Conservation (phyloP, 805 yeast species). For the Lipomyces chichibuensis region DNA sequence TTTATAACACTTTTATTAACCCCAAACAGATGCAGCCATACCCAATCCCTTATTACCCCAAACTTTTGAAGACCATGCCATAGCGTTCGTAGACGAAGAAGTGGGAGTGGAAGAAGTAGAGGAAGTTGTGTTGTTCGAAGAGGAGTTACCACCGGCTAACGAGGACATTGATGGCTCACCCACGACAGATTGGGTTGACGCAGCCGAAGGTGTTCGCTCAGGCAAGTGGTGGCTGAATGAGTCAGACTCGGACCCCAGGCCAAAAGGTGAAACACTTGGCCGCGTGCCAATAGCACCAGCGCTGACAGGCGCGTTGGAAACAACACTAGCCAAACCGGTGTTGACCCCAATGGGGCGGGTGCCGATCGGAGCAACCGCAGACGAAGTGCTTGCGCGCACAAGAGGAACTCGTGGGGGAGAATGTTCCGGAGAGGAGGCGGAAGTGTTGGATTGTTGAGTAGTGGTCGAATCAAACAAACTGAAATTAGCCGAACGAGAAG, state of each 20-base stretch:
- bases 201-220: conserved; percentile 31
- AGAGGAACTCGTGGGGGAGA: conserved; percentile 36
- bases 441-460: conserved; percentile 28
- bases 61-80: conserved; percentile 36
- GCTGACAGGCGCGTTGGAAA: background rate
- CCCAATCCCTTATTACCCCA: conserved; percentile 35
- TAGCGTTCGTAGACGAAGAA: conserved; percentile 22
- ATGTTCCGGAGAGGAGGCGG: conserved; percentile 35
- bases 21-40: conserved; percentile 38
- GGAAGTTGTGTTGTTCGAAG: conserved; percentile 13
- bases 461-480: conserved; percentile 35
- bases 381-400: conserved; percentile 27
- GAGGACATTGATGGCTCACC: conserved; percentile 12
- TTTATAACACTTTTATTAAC: conserved; percentile 24
- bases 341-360: conserved; percentile 30
- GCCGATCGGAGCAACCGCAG: conserved; percentile 37
- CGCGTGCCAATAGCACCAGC: conserved; percentile 27
- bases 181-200: conserved; percentile 29
- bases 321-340: conserved; percentile 1
- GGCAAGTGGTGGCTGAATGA: conserved; percentile 30
- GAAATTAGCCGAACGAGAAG: conserved; percentile 36
- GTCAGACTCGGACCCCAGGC: conserved; percentile 30
- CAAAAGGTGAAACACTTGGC: conserved; percentile 28
- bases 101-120: conserved; percentile 13
- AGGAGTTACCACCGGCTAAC: background rate